Evolutionary conservation across 2,329 filamentous ascomycete genomes (phyloP), one percentile per base, ranked within the genome.

Genomic region (Cadophora gregata): DNA sequence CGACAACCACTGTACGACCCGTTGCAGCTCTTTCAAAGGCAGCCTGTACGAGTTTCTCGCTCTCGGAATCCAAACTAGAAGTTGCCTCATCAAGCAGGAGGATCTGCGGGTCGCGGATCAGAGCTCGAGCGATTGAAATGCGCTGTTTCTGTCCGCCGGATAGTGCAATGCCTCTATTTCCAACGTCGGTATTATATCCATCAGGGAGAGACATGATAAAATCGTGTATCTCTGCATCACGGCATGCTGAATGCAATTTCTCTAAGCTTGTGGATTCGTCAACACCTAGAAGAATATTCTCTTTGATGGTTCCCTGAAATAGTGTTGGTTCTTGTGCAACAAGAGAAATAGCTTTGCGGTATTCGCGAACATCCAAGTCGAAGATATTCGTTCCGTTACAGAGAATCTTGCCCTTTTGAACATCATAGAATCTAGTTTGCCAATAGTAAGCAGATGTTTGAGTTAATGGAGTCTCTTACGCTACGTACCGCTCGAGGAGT

Each of bases 241-340:
- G 78, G 70, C 83, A 85, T 7, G 82, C 84, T 67, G 81, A 76
- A 2, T 80, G 70, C 10, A 85, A 76, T 48, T 79, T 73, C 5
- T 83, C 80, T 0, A 82, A 78, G 0, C 77, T 75, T 1, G 72
- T 75, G 1, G 76, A 71, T 12, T 77, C 75, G 21, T 78, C 77
- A 24, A 92, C 85, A 21, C 89, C 90, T 0, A 92, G 81, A 1
- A 89, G 77, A 62, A 93, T 86, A 71, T 93, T 93, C 67, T 93
- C 90, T 21, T 86, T 84, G 24, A 93, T 83, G 0, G 87, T 87
- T 14, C 85, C 83, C 76, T 89, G 87, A 27, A 75, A 75, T 74
- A 94, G 82, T 0, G 88, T 89, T 9, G 91, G 85, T 75, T 94
- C 91, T 77, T 94, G 91, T 3, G 90, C 87, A 0, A 94, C 91